Evolutionary conservation across 805 yeast species (phyloP), one percentile per base, ranked within the genome.

Genomic region (Wickerhamiella musiphila): DNA sequence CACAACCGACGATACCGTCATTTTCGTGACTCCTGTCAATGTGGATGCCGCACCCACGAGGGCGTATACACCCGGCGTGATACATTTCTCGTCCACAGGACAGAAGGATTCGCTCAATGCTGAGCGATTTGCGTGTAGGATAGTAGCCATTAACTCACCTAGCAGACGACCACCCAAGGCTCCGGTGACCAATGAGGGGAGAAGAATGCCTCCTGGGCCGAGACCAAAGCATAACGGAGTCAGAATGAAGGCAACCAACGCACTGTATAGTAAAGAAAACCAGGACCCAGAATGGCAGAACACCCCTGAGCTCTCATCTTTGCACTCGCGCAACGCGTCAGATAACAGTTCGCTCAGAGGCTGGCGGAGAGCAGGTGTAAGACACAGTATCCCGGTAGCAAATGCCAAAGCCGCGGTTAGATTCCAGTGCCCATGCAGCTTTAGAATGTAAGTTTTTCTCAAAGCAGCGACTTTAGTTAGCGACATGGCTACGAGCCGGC

Each of bases 171-270:
- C 98, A 53, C 81, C 78, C 0, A 93, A 70, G 0, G 96, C 95
- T 15, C 98, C 98, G 1, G 83, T 78, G 0, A 94, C 84, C 93
- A 90, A 81, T 2, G 94, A 78, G 2, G 98, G 98, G 33, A 90
- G 93, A 55, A 90, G 77, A 5, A 86, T 81, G 11, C 98, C 98
- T n/a, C 95, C 93, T 0, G 98, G 98, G 18, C 65, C 59, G 2
- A 73, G 59, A 1, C 92, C 83, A 51, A 69, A 77, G 0, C 86
- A 61, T 42, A 74, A 73, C 0, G 79, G 64, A 0, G 81, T 58
- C n/a, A 78, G 55, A 0, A 73, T 34, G 31, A 72, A 62, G 1
- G 78, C 82, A 32, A 66, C 62, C 1, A 65, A 26, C 1, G 60
- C 49, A 12, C 67, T 59, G 27, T 60, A 57, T 2, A 56, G 26